Base-by-base conservation (phyloP, 352 stramenopile species). In the Phytophthora podocarpi region DNA sequence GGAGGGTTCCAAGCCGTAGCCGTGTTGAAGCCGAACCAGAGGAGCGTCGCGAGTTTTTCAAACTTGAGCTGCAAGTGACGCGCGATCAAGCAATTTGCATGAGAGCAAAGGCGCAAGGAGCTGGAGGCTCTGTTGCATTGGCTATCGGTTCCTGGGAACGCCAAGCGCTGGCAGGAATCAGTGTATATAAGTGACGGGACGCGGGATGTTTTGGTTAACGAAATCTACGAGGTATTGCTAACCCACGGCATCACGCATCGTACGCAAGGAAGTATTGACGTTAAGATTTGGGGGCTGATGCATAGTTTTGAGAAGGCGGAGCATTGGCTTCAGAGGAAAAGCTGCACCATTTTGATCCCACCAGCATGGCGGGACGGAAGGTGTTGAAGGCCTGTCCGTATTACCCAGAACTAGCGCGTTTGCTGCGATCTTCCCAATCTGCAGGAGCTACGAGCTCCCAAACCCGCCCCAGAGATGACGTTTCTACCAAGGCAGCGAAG, bases 11-110 rank as follows among this genome's bases (percentile, higher is more conserved):
- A 27, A 32, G 8, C 37, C 28, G 37, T 53, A 11, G 28, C 31
- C 5, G 6, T 63, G 27, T 32, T 59, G 40, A 67, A 31, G 49
- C 53, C 12, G 45, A 78, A 18, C 54, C 52, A 30, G 43, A 68
- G 30, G 51, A 74, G 23, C 56, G 69, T 32, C 74, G 72, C 18
- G 59, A 70, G 37, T 67, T 80, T 28, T 77, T 80, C 36, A 53
- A 72, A 39, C 61, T 80, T 34, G 74, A 82, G 31, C 40, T 80
- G 8, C 67, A 82, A 49, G 48, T 70, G 16, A 76, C 67, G 39
- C 70, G 77, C 11, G 57, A 79, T 23, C 31, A 80, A 47, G 64
- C 75, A 4, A 59, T 78, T 47, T 76, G 55, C 20, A 59, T 74
- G 53, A 67, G 66, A 18, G 57, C 74, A 20, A 75, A 68, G 35